Evolutionary conservation across 768 basidiomycete genomes (phyloP).

Genomic region (Xerocomellus amylosporus): DNA sequence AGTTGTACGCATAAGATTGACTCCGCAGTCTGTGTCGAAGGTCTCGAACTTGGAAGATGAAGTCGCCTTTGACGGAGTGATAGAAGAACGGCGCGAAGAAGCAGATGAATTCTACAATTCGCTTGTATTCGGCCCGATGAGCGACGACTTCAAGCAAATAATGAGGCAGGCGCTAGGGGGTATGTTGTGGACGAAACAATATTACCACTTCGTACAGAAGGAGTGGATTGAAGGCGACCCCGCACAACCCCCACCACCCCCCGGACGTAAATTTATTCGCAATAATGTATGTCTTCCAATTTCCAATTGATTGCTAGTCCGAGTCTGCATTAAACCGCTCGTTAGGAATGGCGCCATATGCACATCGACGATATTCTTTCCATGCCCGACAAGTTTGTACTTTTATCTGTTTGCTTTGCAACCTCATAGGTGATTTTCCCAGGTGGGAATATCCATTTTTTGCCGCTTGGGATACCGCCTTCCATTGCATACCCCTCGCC

Average conservation of each 20-base stretch:
- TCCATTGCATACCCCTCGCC: slow-evolving; percentile 97
- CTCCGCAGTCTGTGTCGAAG: slow-evolving; percentile 67
- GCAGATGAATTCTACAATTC: slow-evolving; percentile 93
- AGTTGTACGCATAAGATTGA: slow-evolving; percentile 92
- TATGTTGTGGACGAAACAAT: slow-evolving; percentile 99
- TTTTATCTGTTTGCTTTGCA: background rate
- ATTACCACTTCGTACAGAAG: slow-evolving; percentile 93
- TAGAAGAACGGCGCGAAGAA: slow-evolving; percentile 90
- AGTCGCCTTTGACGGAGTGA: slow-evolving; percentile 77
- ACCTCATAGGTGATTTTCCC: slow-evolving; percentile 5
- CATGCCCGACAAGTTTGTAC: slow-evolving; percentile 93
- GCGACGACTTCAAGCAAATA: slow-evolving; percentile 90
- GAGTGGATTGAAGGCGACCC: slow-evolving; percentile 97
- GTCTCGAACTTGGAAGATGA: slow-evolving; percentile 87
- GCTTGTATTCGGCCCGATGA: slow-evolving; percentile 79
- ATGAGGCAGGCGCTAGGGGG: slow-evolving; percentile 95
- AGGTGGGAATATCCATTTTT: slow-evolving; percentile 99
- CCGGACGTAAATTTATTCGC: slow-evolving; percentile 78
- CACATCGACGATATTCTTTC: slow-evolving; percentile 94
- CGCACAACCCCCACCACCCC: slow-evolving; percentile 91
- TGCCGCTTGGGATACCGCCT: slow-evolving; percentile 98
- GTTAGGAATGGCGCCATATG: slow-evolving; percentile 92
- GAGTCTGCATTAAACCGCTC: background rate
- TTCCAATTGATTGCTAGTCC: background rate
- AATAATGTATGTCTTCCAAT: slow-evolving; percentile 58